Evolutionary conservation across 2,329 filamentous ascomycete species (phyloP).

Genomic region (Xylaria sp.): DNA sequence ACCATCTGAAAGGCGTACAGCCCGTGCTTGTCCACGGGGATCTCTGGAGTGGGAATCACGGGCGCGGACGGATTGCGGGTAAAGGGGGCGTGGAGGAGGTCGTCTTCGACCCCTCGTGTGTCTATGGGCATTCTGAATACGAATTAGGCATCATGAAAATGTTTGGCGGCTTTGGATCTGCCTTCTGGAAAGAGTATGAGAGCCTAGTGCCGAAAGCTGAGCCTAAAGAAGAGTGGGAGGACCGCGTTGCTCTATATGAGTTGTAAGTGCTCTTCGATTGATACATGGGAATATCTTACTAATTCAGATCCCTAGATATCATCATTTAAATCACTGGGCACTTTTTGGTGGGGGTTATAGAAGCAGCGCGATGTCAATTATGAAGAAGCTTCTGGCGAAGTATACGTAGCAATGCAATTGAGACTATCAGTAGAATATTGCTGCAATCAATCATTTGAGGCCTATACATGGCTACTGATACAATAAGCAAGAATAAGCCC

Average conservation of each 20-base stretch:
- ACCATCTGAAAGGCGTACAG: slow-evolving; percentile 66
- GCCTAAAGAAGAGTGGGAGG: slow-evolving; percentile 82
- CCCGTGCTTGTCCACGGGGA: slow-evolving; percentile 90
- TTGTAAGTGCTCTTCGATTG: slow-evolving; percentile 59
- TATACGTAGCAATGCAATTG: slow-evolving; percentile 58
- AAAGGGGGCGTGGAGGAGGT: slow-evolving; percentile 68
- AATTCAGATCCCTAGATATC: slow-evolving; percentile 65
- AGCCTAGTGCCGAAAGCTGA: slow-evolving; percentile 77
- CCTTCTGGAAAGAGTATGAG: slow-evolving; percentile 81
- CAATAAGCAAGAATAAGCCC: neutral
- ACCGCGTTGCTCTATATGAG: slow-evolving; percentile 81
- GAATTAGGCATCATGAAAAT: slow-evolving; percentile 94
- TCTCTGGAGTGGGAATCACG: slow-evolving; percentile 89
- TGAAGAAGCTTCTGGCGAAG: slow-evolving; percentile 74
- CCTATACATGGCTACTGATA: too few species aligned
- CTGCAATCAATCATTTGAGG: too few species aligned
- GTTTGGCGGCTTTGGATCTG: slow-evolving; percentile 84
- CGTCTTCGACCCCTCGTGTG: slow-evolving; percentile 80
- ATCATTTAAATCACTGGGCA: slow-evolving; percentile 87
- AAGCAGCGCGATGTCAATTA: slow-evolving; percentile 77
- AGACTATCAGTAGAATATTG: too few species aligned
- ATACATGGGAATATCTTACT: neutral
- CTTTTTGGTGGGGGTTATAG: slow-evolving; percentile 84
- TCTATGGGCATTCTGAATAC: slow-evolving; percentile 87
- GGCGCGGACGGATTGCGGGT: slow-evolving; percentile 64